phyloP scores from a whole-genome alignment of 1,284 basidiomycete genomes.

The Rhodofomes roseus region DNA sequence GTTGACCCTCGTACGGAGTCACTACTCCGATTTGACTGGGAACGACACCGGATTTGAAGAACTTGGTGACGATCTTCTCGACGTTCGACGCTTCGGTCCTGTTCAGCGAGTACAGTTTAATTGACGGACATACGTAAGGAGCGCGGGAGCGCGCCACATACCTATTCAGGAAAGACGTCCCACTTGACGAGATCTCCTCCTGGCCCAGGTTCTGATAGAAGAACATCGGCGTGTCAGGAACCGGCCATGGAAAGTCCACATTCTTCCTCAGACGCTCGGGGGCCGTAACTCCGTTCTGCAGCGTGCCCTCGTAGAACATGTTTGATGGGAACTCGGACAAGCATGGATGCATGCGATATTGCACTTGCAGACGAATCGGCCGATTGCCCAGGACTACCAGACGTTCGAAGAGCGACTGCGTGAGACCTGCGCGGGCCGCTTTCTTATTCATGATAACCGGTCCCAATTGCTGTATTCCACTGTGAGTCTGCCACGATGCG shows the following conservation, averaged over 20 bases:
- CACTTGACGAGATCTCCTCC: conserved; percentile 97
- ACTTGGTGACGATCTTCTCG: conserved; percentile 99
- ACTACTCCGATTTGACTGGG: conserved; percentile 97
- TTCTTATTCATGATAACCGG: conserved; percentile 99
- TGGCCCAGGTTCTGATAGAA: conserved; percentile 99
- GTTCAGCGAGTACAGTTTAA: conserved; percentile 16
- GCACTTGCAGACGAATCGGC: conserved; percentile 97
- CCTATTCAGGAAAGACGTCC: conserved; percentile 97
- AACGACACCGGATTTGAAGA: conserved; percentile 98
- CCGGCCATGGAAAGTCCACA: conserved; percentile 99
- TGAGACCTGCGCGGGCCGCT: conserved; percentile 94
- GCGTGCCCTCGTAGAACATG: conserved; percentile 99
- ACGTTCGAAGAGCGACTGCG: conserved; percentile 97
- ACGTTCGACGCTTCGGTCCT: conserved; percentile 99
- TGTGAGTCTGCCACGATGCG: background rate
- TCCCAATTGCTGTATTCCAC: conserved; percentile 76
- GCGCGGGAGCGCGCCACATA: conserved; percentile 28
- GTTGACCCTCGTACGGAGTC: conserved; percentile 98
- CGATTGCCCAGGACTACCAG: conserved; percentile 94
- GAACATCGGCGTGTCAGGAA: conserved; percentile 98
- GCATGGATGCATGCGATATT: conserved; percentile 99
- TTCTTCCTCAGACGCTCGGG: conserved; percentile 96
- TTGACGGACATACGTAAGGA: conserved; percentile 12
- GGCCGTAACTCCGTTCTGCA: conserved; percentile 99
- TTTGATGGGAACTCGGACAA: conserved; percentile 99